phyloP scores from a whole-genome alignment of 2,329 filamentous ascomycete species.

The Thielaviopsis ethacetica region DNA sequence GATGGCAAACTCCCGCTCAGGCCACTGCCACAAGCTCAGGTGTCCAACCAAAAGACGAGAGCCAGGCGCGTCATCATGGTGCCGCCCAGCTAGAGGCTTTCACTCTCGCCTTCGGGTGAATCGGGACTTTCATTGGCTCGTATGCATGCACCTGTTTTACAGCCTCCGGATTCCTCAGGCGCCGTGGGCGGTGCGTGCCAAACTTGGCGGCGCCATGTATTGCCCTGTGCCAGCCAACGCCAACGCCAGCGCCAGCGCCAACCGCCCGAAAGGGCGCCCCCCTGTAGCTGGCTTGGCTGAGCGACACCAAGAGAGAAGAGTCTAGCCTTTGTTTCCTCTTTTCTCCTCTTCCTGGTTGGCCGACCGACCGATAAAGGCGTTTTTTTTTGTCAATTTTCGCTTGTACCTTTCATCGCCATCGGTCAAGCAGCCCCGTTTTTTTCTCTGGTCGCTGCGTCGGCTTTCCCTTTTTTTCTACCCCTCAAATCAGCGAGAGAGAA shows the following conservation, averaged over 20 bases:
- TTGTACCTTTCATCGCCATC: background rate
- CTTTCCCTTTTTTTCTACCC: background rate
- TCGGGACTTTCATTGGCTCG: constrained; percentile 4
- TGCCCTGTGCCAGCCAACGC: background rate
- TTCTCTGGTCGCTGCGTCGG: background rate
- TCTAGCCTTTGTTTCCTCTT: background rate
- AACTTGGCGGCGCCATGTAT: background rate
- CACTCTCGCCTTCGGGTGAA: background rate
- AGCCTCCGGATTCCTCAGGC: constrained; percentile 2
- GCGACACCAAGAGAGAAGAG: no score
- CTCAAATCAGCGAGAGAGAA: background rate
- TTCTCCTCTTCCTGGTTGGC: background rate
- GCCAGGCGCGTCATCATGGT: background rate
- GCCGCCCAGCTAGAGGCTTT: background rate
- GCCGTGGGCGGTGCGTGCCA: background rate
- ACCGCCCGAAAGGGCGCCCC: background rate
- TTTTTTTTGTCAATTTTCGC: background rate
- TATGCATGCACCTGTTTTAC: background rate
- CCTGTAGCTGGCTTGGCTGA: background rate
- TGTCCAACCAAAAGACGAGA: background rate
- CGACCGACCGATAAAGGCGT: background rate
- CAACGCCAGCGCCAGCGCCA: background rate
- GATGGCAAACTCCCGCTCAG: no score
- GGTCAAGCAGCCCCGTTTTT: background rate
- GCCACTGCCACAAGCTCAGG: no score